Conservation (phyloP, 129 eudicot genomes). For the Arctium lappa region DNA sequence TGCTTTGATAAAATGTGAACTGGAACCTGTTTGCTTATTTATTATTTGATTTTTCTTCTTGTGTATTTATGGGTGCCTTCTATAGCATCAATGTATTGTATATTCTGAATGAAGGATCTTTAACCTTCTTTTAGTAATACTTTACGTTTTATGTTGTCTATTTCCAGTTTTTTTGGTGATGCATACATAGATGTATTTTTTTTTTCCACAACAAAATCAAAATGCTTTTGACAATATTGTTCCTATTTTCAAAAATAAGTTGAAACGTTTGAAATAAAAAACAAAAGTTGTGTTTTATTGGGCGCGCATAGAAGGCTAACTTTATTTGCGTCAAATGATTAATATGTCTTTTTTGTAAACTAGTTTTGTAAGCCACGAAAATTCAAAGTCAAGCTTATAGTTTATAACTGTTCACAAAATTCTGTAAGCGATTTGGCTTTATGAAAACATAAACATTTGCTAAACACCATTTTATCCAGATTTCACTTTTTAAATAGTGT, state of each 20-base stretch:
- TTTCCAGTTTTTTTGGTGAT: neutral
- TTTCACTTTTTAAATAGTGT: neutral
- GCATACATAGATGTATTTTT: neutral
- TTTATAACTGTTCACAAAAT: neutral
- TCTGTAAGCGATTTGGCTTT: neutral
- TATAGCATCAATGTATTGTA: neutral
- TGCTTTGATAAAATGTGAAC: too few species aligned
- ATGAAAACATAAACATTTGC: neutral
- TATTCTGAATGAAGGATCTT: neutral
- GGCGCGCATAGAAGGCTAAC: neutral
- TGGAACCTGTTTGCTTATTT: too few species aligned
- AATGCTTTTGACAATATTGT: neutral
- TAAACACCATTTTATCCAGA: neutral
- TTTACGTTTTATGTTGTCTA: neutral
- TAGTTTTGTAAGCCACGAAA: neutral
- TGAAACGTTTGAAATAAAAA: neutral
- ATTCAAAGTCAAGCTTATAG: neutral
- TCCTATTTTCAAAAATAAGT: neutral
- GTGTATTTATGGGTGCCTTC: neutral
- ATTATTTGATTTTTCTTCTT: too few species aligned
- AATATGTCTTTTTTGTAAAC: neutral
- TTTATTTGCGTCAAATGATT: neutral
- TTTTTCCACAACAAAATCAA: neutral
- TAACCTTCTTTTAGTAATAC: neutral
- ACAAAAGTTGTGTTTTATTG: neutral